phyloP scores from a whole-genome alignment of 2,329 filamentous ascomycete genomes.

The Paradendryphiella salina region DNA sequence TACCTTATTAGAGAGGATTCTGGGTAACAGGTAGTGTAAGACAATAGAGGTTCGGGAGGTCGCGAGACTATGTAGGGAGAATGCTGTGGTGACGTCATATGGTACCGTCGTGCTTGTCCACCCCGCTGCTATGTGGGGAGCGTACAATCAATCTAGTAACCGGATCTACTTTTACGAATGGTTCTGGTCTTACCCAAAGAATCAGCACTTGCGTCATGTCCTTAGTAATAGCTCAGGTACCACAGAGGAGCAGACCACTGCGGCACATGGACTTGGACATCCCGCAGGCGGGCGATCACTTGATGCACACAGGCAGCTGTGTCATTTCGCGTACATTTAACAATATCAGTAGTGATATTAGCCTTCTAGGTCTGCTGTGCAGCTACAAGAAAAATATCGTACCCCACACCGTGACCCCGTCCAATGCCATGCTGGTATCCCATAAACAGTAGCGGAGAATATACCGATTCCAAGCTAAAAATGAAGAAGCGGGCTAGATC shows the following conservation, averaged over 20 bases:
- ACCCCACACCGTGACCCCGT: conserved; percentile 20
- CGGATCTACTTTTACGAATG: conserved; percentile 6
- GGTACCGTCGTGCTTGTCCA: conserved; percentile 7
- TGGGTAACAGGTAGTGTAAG: conserved; percentile 6
- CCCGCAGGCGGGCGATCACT: not conserved
- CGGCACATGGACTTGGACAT: conserved; percentile 4
- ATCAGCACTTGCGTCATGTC: conserved; percentile 17
- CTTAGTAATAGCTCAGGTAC: conserved; percentile 1
- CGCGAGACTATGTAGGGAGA: conserved; percentile 19
- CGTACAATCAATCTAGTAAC: conserved; percentile 1
- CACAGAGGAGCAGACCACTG: not conserved
- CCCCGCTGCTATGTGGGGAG: conserved; percentile 19
- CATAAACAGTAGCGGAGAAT: conserved; percentile 20
- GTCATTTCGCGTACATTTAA: conserved; percentile 5
- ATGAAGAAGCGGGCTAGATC: conserved; percentile 23
- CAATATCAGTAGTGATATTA: conserved; percentile 24
- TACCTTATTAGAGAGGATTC: conserved; percentile 14
- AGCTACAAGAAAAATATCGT: conserved; percentile 23
- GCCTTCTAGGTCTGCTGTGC: conserved; percentile 23
- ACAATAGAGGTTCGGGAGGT: conserved; percentile 7
- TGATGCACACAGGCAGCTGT: not conserved
- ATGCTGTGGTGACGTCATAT: conserved; percentile 22
- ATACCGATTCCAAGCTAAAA: conserved; percentile 22
- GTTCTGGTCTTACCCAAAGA: conserved; percentile 4
- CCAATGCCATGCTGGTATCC: conserved; percentile 28